Base-by-base conservation (phyloP, 208 protist species). In the Leishmania gerbilli region DNA sequence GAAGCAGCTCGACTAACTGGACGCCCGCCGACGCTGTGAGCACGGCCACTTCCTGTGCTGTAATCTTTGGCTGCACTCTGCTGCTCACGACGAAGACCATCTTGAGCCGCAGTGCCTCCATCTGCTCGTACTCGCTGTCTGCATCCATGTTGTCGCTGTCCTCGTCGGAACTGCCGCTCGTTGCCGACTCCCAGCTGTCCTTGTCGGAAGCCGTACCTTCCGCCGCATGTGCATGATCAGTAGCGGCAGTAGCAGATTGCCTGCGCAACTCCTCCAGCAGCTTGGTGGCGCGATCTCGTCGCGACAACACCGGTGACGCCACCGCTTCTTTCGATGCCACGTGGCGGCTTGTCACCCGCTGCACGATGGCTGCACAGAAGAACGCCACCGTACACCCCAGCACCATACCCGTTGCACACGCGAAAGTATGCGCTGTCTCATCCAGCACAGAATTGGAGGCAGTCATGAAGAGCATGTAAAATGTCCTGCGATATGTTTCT, bases 81-180 rank as follows among this genome's bases (percentile, higher is more conserved):
- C 87, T 84, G 4, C 88, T 85, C n/a, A 96, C 85, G 13, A 96
- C 83, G 56, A 96, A 86, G 27, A 94, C 83, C 90, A 96, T 93
- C 79, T 95, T 95, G n/a, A 96, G 81, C 11, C 76, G 82, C 15
- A 93, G 74, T 0, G 81, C 82, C 81, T 92, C 90, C 64, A 94
- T 88, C 1, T 79, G 71, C 67, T 91, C 88, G 56, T 87, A 89
- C 82, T 92, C 89, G 62, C 75, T 89, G 69, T 90, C 87, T 4
- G n/a, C 64, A 2, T 79, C 82, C 6, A 84, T 81, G 9, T 47
- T 51, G 24, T 49, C 37, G 37, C 60, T 55, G 34, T 56, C 6
- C 47, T 34, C 37, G 47, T 17, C 42, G 42, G 58, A 69, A 7
- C 47, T 71, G 13, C 62, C 24, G 31, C 31, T 71, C 19, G 53